phyloP scores from a whole-genome alignment of 2,329 filamentous ascomycete genomes.

The Alternaria dauci region DNA sequence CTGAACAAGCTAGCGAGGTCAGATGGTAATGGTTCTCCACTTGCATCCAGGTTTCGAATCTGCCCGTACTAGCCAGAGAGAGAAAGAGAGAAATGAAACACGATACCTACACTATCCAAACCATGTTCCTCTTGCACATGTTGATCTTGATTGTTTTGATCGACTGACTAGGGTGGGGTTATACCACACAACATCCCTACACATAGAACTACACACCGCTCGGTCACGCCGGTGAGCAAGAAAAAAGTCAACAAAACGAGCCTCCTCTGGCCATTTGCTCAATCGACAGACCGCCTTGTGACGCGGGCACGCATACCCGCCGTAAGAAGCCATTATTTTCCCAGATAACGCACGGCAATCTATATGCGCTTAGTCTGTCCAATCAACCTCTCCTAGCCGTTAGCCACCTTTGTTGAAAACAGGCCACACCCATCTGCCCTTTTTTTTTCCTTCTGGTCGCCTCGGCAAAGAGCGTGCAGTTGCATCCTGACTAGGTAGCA shows the following conservation, averaged over 20 bases:
- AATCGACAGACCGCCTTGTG: constrained; percentile 2
- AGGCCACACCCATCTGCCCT: not conserved
- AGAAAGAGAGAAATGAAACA: constrained; percentile 6
- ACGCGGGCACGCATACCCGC: constrained; percentile 1
- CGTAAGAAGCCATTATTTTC: constrained; percentile 9
- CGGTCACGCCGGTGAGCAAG: not conserved
- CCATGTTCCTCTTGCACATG: not conserved
- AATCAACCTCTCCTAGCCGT: not conserved
- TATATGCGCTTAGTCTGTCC: constrained; percentile 11
- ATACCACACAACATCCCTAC: constrained; percentile 13
- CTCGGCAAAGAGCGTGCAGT: not conserved
- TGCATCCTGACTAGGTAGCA: not conserved
- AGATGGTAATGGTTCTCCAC: constrained; percentile 5
- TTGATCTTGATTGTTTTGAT: not conserved
- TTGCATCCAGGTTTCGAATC: not conserved
- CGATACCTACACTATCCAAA: constrained; percentile 2
- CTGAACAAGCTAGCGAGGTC: constrained; percentile 2
- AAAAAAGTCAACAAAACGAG: not conserved
- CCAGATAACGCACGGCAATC: constrained; percentile 12
- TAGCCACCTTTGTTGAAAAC: not conserved
- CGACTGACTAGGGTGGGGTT: not conserved
- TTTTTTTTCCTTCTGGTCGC: not conserved
- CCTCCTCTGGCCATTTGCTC: constrained; percentile 4
- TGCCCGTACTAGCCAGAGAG: not conserved
- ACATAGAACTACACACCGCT: constrained; percentile 7